Evolutionary conservation across 176 grass and related monocot species (phyloP), one percentile per base, ranked within the genome.

Genomic region (Musa beccarii): DNA sequence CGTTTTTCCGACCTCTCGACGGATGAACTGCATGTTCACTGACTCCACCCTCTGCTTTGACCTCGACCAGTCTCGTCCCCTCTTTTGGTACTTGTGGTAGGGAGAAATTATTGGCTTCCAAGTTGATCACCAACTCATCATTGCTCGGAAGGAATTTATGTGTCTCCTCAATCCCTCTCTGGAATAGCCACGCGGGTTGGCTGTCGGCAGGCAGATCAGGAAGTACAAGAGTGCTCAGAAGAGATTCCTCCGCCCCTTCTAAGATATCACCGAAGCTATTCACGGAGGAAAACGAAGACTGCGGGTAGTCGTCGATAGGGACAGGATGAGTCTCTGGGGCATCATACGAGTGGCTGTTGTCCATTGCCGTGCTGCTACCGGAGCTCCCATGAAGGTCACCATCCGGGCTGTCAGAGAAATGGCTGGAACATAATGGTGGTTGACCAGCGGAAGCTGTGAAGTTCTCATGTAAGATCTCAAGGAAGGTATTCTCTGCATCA

Each of bases 1-100:
- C 82, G 81, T 98, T 91, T 80, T 98, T 98, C 86, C 75, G 86
- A 25, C 90, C 90, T 14, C 82, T 82, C 54, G 87, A 85, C 71
- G 19, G n/a, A 43, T 66, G 56, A 29, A 61, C 28, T 61, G 54
- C 67, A 11, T 81, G 54, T 52, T 80, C 15, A 69, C 78, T 77
- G 11, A 71, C 59, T 22, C 63, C 11, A 54, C 72, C 71, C 75
- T 89, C 87, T 20, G 21, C 17, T 80, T 85, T 89, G 19, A 85
- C 74, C 70, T 85, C 78, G 9, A 52, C 63, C 56, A 87, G 24
- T 9, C 55, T 82, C n/a, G n/a, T 79, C 59, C 80, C 86, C 54
- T 78, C 22, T 25, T 68, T 78, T 65, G 82, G 43, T 13, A 23
- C 53, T 17, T 23, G 65, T 15, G 73, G 72, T 50, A 78, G 63